Base-by-base conservation (phyloP, 768 basidiomycete species). In the Pleurotus salmoneostramineus region DNA sequence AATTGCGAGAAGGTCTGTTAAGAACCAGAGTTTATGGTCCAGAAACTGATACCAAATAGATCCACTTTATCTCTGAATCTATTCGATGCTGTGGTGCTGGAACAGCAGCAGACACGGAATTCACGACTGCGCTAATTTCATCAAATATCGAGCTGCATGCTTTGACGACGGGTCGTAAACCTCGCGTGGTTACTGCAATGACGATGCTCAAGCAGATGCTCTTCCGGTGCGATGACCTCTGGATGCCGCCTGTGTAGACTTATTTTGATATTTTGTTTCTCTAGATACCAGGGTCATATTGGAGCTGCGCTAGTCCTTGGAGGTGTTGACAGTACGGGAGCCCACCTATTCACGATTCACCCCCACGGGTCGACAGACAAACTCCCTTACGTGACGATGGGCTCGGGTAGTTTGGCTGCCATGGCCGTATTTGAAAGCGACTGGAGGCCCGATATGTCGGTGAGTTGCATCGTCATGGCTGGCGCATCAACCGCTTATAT, bases 301-400 rank as follows among this genome's bases (percentile, higher is more conserved):
- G 96, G 97, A 33, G 97, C 97, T 0, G 94, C 96, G 6, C 86
- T 99, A 35, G 96, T 99, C 10, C 83, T 99, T 34, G 97, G 95
- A 1, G 97, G 97, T 21, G 94, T 97, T n/a, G 97, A 99, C 71
- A 69, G 84, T 8, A 93, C 93, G 3, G 97, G 97, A 12, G 83
- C 95, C 8, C 95, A 98, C 58, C 85, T 99, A 11, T 98, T 96
- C 78, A 98, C 95, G 11, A 87, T 99, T 62, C 86, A 89, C 60
- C 95, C 97, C 0, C 95, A 99, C 72, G 97, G 97, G 3, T 97
- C 95, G 11, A 98, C 96, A 0, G 97, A 98, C 77, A 98, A 98
- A 73, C 80, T 99, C 17, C 97, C 97, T 0, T 99, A 95, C 66
- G 96, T 99, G 37, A 98, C 97, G 0, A 98, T 98, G 96, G 97